These are phyloP conservation scores for Ampelocalamus luodianensis DNA, from an alignment of 176 grass and related monocot genomes.

Conservation along the genomic window DNA sequence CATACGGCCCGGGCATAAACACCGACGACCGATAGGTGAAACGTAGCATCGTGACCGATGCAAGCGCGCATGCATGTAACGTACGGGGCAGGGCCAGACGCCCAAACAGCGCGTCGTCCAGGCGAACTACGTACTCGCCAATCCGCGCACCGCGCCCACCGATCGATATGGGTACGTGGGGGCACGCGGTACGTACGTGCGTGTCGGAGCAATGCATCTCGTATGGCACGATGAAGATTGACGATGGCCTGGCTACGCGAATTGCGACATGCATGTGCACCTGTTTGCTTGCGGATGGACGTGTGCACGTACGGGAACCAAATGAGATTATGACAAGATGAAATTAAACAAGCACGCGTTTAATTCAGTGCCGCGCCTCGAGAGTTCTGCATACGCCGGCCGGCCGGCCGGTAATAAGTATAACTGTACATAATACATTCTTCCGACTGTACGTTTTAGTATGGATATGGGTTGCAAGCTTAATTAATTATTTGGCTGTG, in stretches of 20 bases:
- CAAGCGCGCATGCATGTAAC: not conserved
- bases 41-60: constrained; percentile 28
- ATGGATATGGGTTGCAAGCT: not conserved
- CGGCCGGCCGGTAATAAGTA: too few relatives aligned
- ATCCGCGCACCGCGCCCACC: not conserved
- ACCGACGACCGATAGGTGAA: constrained; percentile 39
- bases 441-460: too few relatives aligned
- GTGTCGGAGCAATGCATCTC: constrained; percentile 14
- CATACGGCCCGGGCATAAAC: constrained; percentile 7
- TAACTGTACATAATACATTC: too few relatives aligned
- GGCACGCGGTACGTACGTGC: not conserved
- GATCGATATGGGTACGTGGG: not conserved
- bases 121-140: not conserved
- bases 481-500: not conserved
- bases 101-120: not conserved
- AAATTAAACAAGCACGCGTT: too few relatives aligned
- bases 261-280: not conserved
- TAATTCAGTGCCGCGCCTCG: too few relatives aligned
- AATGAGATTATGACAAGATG: too few relatives aligned
- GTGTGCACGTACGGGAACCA: not conserved
- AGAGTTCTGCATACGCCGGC: too few relatives aligned
- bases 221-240: not conserved
- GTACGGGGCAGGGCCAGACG: not conserved
- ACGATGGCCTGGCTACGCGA: not conserved
- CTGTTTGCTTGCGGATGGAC: not conserved